Percentiles rank a stretch among this genome's conserved stretches.
Conservation (phyloP, 2,329 filamentous ascomycete species). For the Aaosphaeria pasadenensis region DNA sequence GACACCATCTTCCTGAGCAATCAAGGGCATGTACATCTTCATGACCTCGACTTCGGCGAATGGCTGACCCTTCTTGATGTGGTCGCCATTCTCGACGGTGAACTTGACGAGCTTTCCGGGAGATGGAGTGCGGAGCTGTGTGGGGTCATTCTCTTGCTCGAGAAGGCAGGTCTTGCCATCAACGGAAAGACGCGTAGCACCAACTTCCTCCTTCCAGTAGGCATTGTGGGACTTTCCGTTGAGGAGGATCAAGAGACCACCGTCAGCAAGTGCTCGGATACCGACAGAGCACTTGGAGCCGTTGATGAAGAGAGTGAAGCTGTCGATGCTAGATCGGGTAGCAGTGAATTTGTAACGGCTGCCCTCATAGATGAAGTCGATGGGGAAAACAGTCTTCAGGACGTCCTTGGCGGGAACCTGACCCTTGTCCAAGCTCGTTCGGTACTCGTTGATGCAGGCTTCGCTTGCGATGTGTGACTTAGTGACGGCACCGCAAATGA, state of each 20-base stretch:
- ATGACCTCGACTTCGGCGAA: slow-evolving; percentile 99
- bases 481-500: slow-evolving; percentile 90
- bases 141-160: slow-evolving; percentile 98
- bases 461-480: slow-evolving; percentile 96
- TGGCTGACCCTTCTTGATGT: slow-evolving; percentile 86
- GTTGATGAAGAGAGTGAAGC: slow-evolving; percentile 98
- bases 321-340: slow-evolving; percentile 85
- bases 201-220: slow-evolving; percentile 99
- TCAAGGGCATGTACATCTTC: slow-evolving; percentile 99
- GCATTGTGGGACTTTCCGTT: slow-evolving; percentile 94
- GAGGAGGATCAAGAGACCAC: slow-evolving; percentile 86
- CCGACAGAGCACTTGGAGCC: slow-evolving; percentile 94
- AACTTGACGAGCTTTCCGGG: slow-evolving; percentile 99
- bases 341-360: slow-evolving; percentile 97
- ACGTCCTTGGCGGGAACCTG: slow-evolving; percentile 96
- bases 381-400: slow-evolving; percentile 93
- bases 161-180: slow-evolving; percentile 97
- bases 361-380: slow-evolving; percentile 99
- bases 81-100: slow-evolving; percentile 89
- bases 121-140: slow-evolving; percentile 89
- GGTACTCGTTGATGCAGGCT: slow-evolving; percentile 81
- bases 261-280: slow-evolving; percentile 87
- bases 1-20: slow-evolving; percentile 91
- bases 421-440: slow-evolving; percentile 86
- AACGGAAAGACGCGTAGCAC: slow-evolving; percentile 90